Conservation (phyloP, 441 rosid species). For the Populus hybrid region DNA sequence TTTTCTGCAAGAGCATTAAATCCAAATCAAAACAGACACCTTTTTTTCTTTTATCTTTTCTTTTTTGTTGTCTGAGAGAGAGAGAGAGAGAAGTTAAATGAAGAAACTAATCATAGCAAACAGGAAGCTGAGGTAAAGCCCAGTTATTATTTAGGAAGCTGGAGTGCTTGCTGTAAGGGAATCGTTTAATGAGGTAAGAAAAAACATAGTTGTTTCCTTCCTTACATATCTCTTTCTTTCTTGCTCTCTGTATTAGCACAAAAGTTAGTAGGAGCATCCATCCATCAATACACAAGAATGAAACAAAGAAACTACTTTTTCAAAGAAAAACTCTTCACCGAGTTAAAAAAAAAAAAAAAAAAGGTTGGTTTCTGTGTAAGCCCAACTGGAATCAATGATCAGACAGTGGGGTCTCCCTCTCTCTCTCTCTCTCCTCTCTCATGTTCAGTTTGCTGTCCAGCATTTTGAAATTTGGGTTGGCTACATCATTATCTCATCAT, state of each 20-base stretch:
- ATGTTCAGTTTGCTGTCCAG: constrained; percentile 29
- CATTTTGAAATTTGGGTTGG: constrained; percentile 38
- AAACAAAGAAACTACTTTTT: constrained; percentile 38
- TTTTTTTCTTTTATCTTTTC: not conserved
- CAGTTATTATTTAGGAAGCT: constrained; percentile 39
- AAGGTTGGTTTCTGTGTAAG: constrained; percentile 37
- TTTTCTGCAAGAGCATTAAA: constrained; percentile 23
- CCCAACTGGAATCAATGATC: constrained; percentile 60
- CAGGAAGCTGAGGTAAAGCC: constrained; percentile 42
- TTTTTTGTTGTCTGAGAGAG: not conserved
- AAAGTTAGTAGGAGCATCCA: not conserved
- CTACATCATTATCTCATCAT: constrained; percentile 86
- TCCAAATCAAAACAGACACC: constrained; percentile 26
- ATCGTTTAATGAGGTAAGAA: constrained; percentile 47
- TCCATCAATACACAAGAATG: constrained; percentile 24
- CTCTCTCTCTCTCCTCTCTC: constrained; percentile 13
- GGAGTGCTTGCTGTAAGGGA: constrained; percentile 31
- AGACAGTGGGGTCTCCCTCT: constrained; percentile 19
- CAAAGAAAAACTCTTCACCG: constrained; percentile 20
- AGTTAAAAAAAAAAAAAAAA: constrained; percentile 17
- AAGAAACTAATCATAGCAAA: constrained; percentile 47
- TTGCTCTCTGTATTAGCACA: constrained; percentile 26
- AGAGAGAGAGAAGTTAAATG: constrained; percentile 19
- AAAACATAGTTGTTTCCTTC: constrained; percentile 33
- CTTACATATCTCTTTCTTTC: constrained; percentile 16